phyloP scores from a whole-genome alignment of 345 rosid genomes.

The Arabidopsis thaliana region DNA sequence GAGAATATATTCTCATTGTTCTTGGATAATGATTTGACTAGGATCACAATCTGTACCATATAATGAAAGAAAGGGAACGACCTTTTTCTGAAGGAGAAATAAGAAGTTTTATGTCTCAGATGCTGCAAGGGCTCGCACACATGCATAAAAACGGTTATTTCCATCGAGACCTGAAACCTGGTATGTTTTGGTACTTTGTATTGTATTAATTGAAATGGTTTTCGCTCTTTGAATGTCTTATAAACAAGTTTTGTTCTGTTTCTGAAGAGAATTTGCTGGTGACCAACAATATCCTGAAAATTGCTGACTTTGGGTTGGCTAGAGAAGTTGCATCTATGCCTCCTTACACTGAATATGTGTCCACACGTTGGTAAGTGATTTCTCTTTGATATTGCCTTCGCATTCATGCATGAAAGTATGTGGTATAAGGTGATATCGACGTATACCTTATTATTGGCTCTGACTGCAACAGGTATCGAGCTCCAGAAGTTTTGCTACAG shows the following conservation, averaged over 20 bases:
- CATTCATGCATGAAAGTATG: neutral
- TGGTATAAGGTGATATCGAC: neutral
- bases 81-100: slow-evolving; percentile 84
- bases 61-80: slow-evolving; percentile 70
- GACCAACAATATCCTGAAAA: slow-evolving; percentile 73
- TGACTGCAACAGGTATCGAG: slow-evolving; percentile 72
- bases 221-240: slow-evolving; percentile 16
- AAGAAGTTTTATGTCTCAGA: slow-evolving; percentile 71
- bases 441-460: neutral
- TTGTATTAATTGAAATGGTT: neutral
- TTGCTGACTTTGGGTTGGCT: slow-evolving; percentile 97
- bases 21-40: slow-evolving; percentile 39
- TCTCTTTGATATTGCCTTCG: neutral
- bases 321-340: slow-evolving; percentile 91
- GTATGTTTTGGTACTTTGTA: slow-evolving; percentile 46
- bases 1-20: slow-evolving; percentile 17
- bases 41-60: slow-evolving; percentile 86
- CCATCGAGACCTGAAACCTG: slow-evolving; percentile 94
- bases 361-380: slow-evolving; percentile 81
- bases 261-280: slow-evolving; percentile 85
- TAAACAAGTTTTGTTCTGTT: slow-evolving; percentile 5
- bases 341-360: slow-evolving; percentile 97
- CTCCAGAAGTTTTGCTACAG: slow-evolving; percentile 92
- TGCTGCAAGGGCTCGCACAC: slow-evolving; percentile 87
- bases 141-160: slow-evolving; percentile 90